Evolutionary conservation across 75 land plant genomes (phyloP), one percentile per base, ranked within the genome.

Genomic region (Pinus tabuliformis): DNA sequence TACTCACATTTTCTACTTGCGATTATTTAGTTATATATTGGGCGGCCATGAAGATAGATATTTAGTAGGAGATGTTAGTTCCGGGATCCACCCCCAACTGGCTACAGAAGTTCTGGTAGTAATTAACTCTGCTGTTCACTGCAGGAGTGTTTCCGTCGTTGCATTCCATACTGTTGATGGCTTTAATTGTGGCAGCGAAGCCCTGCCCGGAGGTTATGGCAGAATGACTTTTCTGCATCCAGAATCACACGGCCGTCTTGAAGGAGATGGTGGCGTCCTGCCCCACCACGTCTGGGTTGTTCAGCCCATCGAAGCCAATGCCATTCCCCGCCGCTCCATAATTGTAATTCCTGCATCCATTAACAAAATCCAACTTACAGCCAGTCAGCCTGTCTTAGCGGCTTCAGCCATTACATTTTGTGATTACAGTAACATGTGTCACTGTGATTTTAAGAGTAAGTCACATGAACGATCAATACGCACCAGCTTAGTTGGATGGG

Each of bases 201-300:
- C 85, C 85, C 63, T 77, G 70, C 28, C 82, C 78, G 18, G 77
- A 61, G 5, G 56, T 68, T 58, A 81, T 66, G 49, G 65, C 59
- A 0, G 21, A 16, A 59, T 82, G 86, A 12, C 59, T 58, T 0
- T 58, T 15, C 59, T 56, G 71, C 83, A 80, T 88, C 93, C 93
- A 91, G 63, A 74, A 88, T 90, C 93, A 91, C 62, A 91, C 16
- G 1, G 87, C 90, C 11, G 90, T 84, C 83, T 88, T 88, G 85
- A 91, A 88, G 2, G 93, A 81, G 3, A 79, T 52, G 0, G 56
- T 68, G 1, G 81, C 62, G 58, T 86, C 77, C 14, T 58, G 80
- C 58, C 86, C 83, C 72, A 91, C 90, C 0, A 78, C 81, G 39
- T 86, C 86, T 0, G 90, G 90, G 4, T 84, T n/a, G 11, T 77